Base-by-base conservation (phyloP, 2,329 filamentous ascomycete genomes). In the Cordyceps farinosa region DNA sequence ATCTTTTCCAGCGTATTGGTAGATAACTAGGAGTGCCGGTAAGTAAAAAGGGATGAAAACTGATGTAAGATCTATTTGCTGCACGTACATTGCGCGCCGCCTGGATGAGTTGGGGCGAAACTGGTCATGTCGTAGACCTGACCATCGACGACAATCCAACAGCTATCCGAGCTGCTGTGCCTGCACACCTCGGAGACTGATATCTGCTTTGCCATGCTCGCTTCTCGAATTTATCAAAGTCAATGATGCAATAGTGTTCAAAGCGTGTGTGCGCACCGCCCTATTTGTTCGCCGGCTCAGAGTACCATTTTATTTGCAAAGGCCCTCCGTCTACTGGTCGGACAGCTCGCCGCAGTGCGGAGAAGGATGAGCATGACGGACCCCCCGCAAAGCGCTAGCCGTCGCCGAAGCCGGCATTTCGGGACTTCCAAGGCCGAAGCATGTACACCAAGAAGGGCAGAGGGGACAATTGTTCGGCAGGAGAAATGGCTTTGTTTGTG, bases 81-180 rank as follows among this genome's bases (percentile, higher is more conserved):
- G 27, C 1, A 54, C 62, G 34, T 48, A 67, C 65, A 64, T 13
- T 70, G 64, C 8, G 57, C 45, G 3, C 70, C 69, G 17, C 69
- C 69, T 1, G 70, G 70, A 17, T 71, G 70, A 1, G 65, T 48
- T 1, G 67, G 65, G 1, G 69, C 69, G 38, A 71, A 71, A 11
- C 65, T 58, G 0, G 70, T 69, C 29, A 71, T 75, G 72, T 91
- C 86, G 77, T 87, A 90, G 47, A 90, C 86, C 63, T 82, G 78
- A 44, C 82, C 82, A 69, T 90, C 82, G n/a, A 90, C 82, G 29
- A 89, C 86, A 65, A 90, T 82, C 88, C 88, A 90, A 68, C 83
- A 78, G 68, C 86, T 80, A 15, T 79, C 73, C 0, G 76, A 72
- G 0, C 71, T 76, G 48, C 75, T 78, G 68, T 86, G 83, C 44